Evolutionary conservation across 805 yeast species (phyloP), one percentile per base, ranked within the genome.

Genomic region (Wickerhamomyces sydowiorum): DNA sequence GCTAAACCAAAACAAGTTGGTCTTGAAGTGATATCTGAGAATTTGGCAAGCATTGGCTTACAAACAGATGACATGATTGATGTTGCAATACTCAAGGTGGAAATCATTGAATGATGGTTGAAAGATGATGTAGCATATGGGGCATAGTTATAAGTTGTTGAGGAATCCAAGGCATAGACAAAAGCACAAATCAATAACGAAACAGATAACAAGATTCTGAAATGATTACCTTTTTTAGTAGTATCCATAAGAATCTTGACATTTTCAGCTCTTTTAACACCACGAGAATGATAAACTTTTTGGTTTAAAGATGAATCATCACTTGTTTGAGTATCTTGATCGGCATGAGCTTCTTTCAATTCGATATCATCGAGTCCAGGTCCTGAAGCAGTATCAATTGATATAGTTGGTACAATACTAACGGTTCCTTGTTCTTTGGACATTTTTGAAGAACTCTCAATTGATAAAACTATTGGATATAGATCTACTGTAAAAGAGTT

Each of bases 51-150:
- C 9, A 65, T 52, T 4, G 71, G 66, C 38, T 62, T 57, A 3
- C 59, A 54, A n/a, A 64, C 64, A 20, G 69, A 65, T 32, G 57
- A 56, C 33, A 67, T 55, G 38, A 67, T 59, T 20, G 61, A 54
- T 25, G 59, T 60, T 2, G 67, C 66, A 35, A 67, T 69, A 15
- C 59, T 52, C 8, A 65, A 52, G 10, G 67, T 62, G 2, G 71
- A 56, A 10, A 67, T 44, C 50, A 67, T 53, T 5, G 72, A 60
- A 43, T 65, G 69, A 23, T 57, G 57, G 36, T 53, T 46, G 47
- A 66, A 65, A 7, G 57, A 42, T 8, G 69, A 61, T 9, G 71
- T 62, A 9, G 72, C 72, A 41, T 56, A 66, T 5, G 70, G 69
- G 10, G 47, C 44, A 39, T 57, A 62, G 36, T 44, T 54, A 17